Percentiles rank a stretch among this genome's conserved stretches.
Conservation (phyloP, 768 basidiomycete species). For the Xerocomellus chrysenteron region DNA sequence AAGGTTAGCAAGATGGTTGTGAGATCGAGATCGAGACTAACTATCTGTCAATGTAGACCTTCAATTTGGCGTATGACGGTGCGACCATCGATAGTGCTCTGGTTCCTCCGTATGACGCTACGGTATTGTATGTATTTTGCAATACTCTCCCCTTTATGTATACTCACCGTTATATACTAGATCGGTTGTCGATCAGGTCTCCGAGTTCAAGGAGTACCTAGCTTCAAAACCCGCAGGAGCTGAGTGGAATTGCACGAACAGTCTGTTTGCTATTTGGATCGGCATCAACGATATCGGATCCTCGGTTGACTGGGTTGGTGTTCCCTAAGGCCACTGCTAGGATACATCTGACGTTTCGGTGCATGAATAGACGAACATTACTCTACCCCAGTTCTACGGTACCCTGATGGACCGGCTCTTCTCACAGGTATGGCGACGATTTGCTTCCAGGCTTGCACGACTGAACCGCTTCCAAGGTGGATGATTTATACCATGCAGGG, state of each 20-base stretch:
- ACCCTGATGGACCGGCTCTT: slow-evolving; percentile 26
- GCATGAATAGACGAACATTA: slow-evolving; percentile 22
- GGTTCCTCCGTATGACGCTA: slow-evolving; percentile 52
- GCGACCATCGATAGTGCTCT: slow-evolving; percentile 62
- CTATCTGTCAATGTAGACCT: slow-evolving; percentile 39
- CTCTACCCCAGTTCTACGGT: slow-evolving; percentile 23
- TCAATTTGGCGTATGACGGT: slow-evolving; percentile 66
- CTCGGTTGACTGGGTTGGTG: slow-evolving; percentile 18
- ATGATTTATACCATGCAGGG: slow-evolving; percentile 35
- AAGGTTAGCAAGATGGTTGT: slow-evolving; percentile 33
- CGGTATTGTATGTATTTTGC: slow-evolving; percentile 46
- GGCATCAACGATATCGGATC: slow-evolving; percentile 63
- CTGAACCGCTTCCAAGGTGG: slow-evolving; percentile 11
- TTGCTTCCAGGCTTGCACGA: neutral
- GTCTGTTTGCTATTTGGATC: slow-evolving; percentile 66
- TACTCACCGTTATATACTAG: slow-evolving; percentile 6
- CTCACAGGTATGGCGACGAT: slow-evolving; percentile 21
- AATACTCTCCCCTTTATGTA: neutral
- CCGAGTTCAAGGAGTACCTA: slow-evolving; percentile 49
- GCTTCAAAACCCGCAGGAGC: slow-evolving; percentile 49
- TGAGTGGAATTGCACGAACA: slow-evolving; percentile 55
- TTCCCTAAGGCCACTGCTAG: neutral
- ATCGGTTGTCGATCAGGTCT: slow-evolving; percentile 53
- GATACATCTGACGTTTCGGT: neutral
- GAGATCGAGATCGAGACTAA: neutral